Evolutionary conservation across 345 rosid species (phyloP), one percentile per base, ranked within the genome.

Genomic region (Eucalyptus marginata): DNA sequence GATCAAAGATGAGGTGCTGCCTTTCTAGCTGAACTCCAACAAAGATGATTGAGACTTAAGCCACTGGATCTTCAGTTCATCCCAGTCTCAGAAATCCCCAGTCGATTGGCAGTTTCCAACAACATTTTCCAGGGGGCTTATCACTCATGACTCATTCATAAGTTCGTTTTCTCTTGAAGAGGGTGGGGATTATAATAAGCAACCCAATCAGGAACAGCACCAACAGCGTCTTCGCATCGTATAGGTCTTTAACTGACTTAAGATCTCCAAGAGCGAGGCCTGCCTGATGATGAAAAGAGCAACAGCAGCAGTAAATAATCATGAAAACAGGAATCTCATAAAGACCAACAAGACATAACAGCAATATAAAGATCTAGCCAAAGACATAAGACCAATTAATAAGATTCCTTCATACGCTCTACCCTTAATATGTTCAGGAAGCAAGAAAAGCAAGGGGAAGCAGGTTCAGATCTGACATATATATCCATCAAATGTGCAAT

Each of bases 261-360:
- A 92, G 93, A 89, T 93, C 95, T 71, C 95, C 95, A 51, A 93
- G 94, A 51, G 94, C 95, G 79, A 93, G 94, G 31, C 95, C 95
- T 29, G 95, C 95, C 95, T 93, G 89, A 86, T 49, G 17, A 88
- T 86, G 79, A 51, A n/a, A 66, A 56, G 44, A 46, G 87, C 89
- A 88, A n/a, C 81, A 80, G 76, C 44, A 89, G 88, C 49, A 87
- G 89, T 62, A 29, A 59, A 76, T 52, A 14, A 50, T 49, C 64
- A 86, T 36, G 27, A 76, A 76, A 36, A 3, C 27, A 76, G 46
- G 46, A 76, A 20, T 71, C 12, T 76, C 83, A 76, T 76, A 3
- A 52, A 52, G 43, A 18, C 46, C 43, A 68, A 68, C 81, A 36
- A 71, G 27, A 76, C 83, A 76, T 36, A 10, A 36, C 83, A 76